Conservation (phyloP, 345 rosid species). For the Noccaea bulbosa region DNA sequence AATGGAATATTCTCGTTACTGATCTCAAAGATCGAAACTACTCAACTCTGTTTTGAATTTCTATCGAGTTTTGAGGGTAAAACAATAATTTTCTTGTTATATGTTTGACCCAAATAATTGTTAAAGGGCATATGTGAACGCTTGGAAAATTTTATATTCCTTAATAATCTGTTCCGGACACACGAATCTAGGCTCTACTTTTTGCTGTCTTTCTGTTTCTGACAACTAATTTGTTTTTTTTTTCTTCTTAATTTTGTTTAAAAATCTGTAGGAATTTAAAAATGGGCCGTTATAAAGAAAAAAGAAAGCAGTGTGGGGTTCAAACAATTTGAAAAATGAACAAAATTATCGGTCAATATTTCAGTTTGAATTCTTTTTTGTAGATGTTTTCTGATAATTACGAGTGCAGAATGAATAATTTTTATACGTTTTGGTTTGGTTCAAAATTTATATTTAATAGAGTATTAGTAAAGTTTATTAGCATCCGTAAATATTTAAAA, state of each 20-base stretch:
- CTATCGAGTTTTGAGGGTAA: background rate
- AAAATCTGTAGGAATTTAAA: too few species aligned
- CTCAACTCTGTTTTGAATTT: constrained; percentile 14
- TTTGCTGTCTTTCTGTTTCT: background rate
- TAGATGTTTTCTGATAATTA: too few species aligned
- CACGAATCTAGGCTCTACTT: constrained; percentile 32
- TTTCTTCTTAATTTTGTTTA: background rate
- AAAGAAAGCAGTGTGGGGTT: too few species aligned
- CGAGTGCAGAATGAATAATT: too few species aligned
- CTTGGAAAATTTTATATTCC: background rate
- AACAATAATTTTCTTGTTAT: background rate
- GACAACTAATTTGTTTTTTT: background rate
- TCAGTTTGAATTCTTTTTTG: too few species aligned
- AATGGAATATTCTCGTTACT: background rate
- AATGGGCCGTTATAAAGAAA: too few species aligned
- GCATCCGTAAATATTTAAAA: too few species aligned
- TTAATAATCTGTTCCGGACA: constrained; percentile 15
- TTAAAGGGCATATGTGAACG: background rate
- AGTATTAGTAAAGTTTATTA: too few species aligned
- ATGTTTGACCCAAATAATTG: constrained; percentile 1
- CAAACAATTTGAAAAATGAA: too few species aligned
- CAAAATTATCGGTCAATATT: too few species aligned
- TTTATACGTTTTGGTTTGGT: too few species aligned
- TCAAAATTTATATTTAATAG: too few species aligned
- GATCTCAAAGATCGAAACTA: background rate